Evolutionary conservation across 192 early-diverging fungal species (phyloP), one percentile per base, ranked within the genome.

Genomic region (Coemansia sp.): DNA sequence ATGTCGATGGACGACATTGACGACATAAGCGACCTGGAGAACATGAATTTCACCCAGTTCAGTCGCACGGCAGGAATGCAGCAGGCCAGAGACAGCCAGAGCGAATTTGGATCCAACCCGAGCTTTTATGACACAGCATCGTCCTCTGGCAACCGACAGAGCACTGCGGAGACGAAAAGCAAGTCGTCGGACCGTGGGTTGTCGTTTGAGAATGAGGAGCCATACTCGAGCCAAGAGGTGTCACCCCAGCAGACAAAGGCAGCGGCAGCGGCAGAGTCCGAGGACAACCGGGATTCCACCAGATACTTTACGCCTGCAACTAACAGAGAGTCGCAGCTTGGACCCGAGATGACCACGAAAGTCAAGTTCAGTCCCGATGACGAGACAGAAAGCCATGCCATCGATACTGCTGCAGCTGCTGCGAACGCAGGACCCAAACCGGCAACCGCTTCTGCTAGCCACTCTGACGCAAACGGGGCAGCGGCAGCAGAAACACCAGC

Each of bases 1-100:
- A 43, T 70, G n/a, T 69, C 73, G 12, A 58, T 62, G 48, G 79
- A 76, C 32, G 74, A 76, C 44, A 56, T 68, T 54, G 70, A 76
- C 32, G 70, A 76, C 44, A 65, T 79, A 56, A 76, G 79, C 67
- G 79, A 81, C 56, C 32, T 81, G 32, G 78, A 81, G n/a, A 65
- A 75, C 67, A 74, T 72, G 53, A 67, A 72, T 43, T 72, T 67
- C 56, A 62, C 45, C 48, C 69, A 56, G 18, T 38, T 42, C 62
- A 49, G 64, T 49, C 61, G 61, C 44, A 45, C 61, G 13, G 47
- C 44, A 3, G 44, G 61, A 26, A 6, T 16, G 2, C 57, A 59
- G n/a, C 57, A 48, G 26, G 23, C 44, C 53, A 9, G 39, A 5
- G 44, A 37, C 16, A 50, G 65, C n/a, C 11, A 49, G 56, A 49